A percentile compares a stretch with the other conserved stretches of the same genome.
Conservation (phyloP, 1,284 basidiomycete species). For the Neolentinus lepideus region DNA sequence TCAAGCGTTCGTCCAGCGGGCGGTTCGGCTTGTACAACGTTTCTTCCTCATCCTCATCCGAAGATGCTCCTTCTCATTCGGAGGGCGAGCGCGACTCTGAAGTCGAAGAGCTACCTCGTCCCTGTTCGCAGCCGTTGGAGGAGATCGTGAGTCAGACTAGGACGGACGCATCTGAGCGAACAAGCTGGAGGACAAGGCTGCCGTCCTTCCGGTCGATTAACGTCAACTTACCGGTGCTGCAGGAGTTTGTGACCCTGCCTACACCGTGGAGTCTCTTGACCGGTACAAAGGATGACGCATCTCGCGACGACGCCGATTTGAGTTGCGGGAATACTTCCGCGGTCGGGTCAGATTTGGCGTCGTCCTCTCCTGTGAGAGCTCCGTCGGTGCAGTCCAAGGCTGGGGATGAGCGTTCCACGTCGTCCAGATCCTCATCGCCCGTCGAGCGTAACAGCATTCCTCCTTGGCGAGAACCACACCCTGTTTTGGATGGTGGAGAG, state of each 20-base stretch:
- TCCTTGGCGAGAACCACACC: too few relatives aligned
- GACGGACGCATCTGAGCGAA: background rate
- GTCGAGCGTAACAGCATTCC: too few relatives aligned
- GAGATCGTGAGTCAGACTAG: background rate
- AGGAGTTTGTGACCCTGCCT: background rate
- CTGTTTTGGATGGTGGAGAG: too few relatives aligned
- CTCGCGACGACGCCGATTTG: too few relatives aligned
- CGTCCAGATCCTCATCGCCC: too few relatives aligned
- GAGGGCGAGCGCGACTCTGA: conserved; percentile 45
- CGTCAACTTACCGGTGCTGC: background rate
- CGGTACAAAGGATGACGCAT: too few relatives aligned
- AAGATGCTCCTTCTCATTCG: conserved; percentile 17
- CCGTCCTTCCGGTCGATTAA: background rate
- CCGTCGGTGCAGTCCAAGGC: too few relatives aligned
- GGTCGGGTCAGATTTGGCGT: too few relatives aligned
- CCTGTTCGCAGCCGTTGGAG: background rate
- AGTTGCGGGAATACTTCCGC: too few relatives aligned
- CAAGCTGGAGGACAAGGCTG: background rate
- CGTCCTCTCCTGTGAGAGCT: too few relatives aligned
- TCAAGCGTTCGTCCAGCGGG: conserved; percentile 22
- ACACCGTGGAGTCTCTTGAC: background rate
- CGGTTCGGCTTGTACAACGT: conserved; percentile 48
- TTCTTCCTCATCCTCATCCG: conserved; percentile 26
- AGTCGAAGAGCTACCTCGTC: conserved; percentile 37
- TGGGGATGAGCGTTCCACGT: too few relatives aligned